Base-by-base conservation (phyloP, 2,329 filamentous ascomycete species). In the Sporothrix brunneoviolacea region DNA sequence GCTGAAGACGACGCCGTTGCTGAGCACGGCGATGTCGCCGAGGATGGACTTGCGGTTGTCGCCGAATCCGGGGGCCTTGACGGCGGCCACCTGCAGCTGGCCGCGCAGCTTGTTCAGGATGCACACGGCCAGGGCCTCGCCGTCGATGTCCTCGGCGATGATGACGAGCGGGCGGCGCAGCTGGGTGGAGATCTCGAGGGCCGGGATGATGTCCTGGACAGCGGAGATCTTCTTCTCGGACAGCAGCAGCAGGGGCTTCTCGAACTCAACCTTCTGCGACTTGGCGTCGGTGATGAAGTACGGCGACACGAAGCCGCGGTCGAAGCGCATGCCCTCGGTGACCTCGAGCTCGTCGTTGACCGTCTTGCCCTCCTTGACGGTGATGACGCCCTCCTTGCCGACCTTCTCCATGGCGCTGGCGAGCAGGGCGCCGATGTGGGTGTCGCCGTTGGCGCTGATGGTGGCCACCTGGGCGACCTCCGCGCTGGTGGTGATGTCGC, bases 261-360 rank as follows among this genome's bases (percentile, higher is more conserved):
- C 93, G 61, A 98, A 98, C 76, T 98, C 93, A 52, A 97, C 91
- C 84, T 98, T 98, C 71, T 95, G 90, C 54, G 91, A 72, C 85
- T 98, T 98, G 81, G 90, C 76, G 66, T 98, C 93, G 76, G 93
- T 98, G 78, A 98, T 98, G 80, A 98, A 98, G 84, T 98, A 98
- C 62, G 93, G 91, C 22, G 93, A 98, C 68, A 95, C 91, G 72
- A 86, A 98, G 57, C 93, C 93, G 66, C 93, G 91, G 82, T 98
- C 93, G 76, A 98, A 98, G 72, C 93, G 90, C 93, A 98, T 98
- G 69, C 93, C 93, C 84, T 98, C 93, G 54, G 93, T 98, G 56
- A 98, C 84, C 76, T 98, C 93, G 51, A 98, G 86, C 82, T 98
- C 93, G 62, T 98, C 93, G 64, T 88, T 83, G 67, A 95, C 85